Evolutionary conservation across 2,329 filamentous ascomycete species (phyloP).

Genomic region (Alternaria sp.): DNA sequence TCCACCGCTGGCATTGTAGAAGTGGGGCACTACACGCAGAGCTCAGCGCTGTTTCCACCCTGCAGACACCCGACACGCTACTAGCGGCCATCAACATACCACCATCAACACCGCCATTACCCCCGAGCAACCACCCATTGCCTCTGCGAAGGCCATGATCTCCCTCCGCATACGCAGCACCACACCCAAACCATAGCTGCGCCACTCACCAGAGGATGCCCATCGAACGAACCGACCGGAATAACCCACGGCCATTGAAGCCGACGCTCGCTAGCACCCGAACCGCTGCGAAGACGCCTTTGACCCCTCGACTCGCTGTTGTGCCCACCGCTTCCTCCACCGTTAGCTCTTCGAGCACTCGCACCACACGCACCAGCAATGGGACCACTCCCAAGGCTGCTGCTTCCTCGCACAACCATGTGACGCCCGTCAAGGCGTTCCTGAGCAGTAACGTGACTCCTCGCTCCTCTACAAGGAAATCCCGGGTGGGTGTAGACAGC

Average conservation of each 20-base stretch:
- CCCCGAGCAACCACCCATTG: slow-evolving; percentile 40
- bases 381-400: slow-evolving; percentile 42
- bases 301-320: slow-evolving; percentile 67
- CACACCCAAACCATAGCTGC: slow-evolving; percentile 25
- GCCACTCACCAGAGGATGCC: slow-evolving; percentile 46
- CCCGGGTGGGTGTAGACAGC: slow-evolving; percentile 70
- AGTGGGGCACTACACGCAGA: slow-evolving; percentile 21
- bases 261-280: slow-evolving; percentile 73
- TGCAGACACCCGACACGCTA: slow-evolving; percentile 20
- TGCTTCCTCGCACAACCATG: slow-evolving; percentile 57
- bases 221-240: slow-evolving; percentile 55
- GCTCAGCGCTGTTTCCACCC: slow-evolving; percentile 29
- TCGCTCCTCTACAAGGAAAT: slow-evolving; percentile 76
- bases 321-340: slow-evolving; percentile 36
- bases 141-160: slow-evolving; percentile 42
- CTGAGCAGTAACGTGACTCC: slow-evolving; percentile 77
- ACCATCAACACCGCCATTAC: slow-evolving; percentile 32
- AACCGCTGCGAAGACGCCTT: slow-evolving; percentile 60
- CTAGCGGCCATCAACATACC: slow-evolving; percentile 32
- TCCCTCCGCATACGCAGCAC: slow-evolving; percentile 27
- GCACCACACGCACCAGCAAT: slow-evolving; percentile 41
- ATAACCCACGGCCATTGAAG: slow-evolving; percentile 68
- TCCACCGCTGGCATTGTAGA: slow-evolving; percentile 25
- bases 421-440: slow-evolving; percentile 64
- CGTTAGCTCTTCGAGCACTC: slow-evolving; percentile 42